Evolutionary conservation across 2,329 filamentous ascomycete genomes (phyloP).

Genomic region (Teratosphaeria nubilosa): DNA sequence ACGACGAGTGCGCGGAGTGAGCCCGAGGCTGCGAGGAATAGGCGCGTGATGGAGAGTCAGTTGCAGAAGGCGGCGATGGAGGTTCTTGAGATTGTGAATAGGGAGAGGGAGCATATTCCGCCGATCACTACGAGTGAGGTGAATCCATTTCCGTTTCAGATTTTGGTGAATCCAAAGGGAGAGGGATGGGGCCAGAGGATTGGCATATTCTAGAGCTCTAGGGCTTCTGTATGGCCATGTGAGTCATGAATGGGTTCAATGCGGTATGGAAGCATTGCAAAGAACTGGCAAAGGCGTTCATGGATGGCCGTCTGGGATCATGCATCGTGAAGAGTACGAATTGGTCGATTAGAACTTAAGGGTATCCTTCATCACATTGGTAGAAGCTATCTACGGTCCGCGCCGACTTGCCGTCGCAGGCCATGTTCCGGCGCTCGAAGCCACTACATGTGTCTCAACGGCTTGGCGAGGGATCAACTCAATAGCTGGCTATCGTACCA

Average conservation of each 20-base stretch:
- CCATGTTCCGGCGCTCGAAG: not conserved
- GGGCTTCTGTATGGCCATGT: not conserved
- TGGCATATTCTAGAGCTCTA: not conserved
- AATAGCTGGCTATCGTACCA: slow-evolving; percentile 26
- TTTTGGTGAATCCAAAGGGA: slow-evolving; percentile 62
- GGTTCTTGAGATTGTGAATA: slow-evolving; percentile 76
- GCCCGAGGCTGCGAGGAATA: slow-evolving; percentile 75
- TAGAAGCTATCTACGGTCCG: not conserved
- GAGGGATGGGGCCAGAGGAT: slow-evolving; percentile 6
- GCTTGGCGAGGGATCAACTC: not conserved
- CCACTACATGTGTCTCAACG: not conserved
- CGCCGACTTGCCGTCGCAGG: not conserved
- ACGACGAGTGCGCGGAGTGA: slow-evolving; percentile 83
- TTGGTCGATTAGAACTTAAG: not conserved
- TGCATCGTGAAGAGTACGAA: not conserved
- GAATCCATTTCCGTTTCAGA: slow-evolving; percentile 93
- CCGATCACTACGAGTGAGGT: slow-evolving; percentile 86
- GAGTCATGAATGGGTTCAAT: not conserved
- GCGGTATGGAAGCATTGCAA: not conserved
- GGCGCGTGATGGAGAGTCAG: slow-evolving; percentile 81
- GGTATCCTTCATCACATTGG: not conserved
- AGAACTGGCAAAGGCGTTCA: not conserved
- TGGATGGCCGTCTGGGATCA: not conserved
- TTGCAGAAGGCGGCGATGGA: slow-evolving; percentile 81
- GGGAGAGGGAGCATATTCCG: slow-evolving; percentile 90